phyloP scores from a whole-genome alignment of 1,284 basidiomycete genomes.

The Rhodotorula sp. region DNA sequence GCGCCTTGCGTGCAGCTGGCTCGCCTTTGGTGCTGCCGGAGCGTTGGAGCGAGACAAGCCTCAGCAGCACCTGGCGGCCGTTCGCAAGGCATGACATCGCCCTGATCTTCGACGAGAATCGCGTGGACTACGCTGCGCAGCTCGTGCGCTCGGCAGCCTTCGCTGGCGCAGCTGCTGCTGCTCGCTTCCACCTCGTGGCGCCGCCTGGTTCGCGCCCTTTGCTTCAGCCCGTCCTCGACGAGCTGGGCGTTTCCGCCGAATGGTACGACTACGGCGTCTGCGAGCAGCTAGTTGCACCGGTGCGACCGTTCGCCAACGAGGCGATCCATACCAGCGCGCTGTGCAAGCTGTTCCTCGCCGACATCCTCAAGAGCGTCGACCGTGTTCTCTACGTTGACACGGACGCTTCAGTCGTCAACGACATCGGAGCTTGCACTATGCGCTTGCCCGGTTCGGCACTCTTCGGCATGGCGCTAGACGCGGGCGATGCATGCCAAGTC shows the following conservation, averaged over 20 bases:
- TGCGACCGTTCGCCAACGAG: constrained; percentile 28
- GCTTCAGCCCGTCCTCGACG: constrained; percentile 11
- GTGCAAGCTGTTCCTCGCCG: constrained; percentile 38
- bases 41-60: no score
- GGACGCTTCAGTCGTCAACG: constrained; percentile 25
- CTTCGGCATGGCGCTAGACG: constrained; percentile 28
- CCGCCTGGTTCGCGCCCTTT: constrained; percentile 7
- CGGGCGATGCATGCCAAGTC: constrained; percentile 34
- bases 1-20: not conserved
- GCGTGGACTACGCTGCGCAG: constrained; percentile 19
- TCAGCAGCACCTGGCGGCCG: no score
- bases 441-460: not conserved
- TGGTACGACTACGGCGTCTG: constrained; percentile 35
- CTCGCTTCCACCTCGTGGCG: constrained; percentile 27
- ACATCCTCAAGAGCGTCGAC: constrained; percentile 22
- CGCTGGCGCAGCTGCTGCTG: constrained; percentile 3
- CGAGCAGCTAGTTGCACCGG: constrained; percentile 1
- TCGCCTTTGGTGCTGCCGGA: no score
- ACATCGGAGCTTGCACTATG: constrained; percentile 19
- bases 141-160: constrained; percentile 30
- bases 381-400: constrained; percentile 35
- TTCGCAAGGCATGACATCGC: constrained; percentile 12
- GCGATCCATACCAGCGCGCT: constrained; percentile 35
- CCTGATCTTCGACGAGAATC: constrained; percentile 32
- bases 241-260: not conserved